These are phyloP conservation scores for Pontederia paniculata DNA, from an alignment of 176 grass and related monocot genomes.

Conservation along the genomic window DNA sequence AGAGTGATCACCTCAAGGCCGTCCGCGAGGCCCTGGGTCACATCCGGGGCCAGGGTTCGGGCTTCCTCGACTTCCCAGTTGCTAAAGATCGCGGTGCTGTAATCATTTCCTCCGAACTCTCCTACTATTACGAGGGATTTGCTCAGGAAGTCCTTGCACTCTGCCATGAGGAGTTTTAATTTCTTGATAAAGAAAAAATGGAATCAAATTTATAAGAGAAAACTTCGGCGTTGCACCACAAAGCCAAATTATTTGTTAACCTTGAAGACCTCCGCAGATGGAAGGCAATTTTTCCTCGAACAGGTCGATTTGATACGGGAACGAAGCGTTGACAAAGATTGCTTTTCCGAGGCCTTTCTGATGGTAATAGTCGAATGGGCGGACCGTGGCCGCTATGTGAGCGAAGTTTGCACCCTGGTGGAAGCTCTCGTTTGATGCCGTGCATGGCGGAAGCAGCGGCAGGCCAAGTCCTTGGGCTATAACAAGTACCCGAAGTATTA, in stretches of 20 bases:
- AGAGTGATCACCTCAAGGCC: conserved; percentile 34
- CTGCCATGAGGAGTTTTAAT: background rate
- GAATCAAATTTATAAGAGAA: background rate
- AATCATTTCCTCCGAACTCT: conserved; percentile 51
- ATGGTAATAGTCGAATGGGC: background rate
- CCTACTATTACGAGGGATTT: conserved; percentile 39
- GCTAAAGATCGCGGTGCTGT: conserved; percentile 22
- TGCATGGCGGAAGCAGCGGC: conserved; percentile 32
- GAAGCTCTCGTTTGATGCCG: background rate
- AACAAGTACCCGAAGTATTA: background rate
- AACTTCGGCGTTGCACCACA: background rate
- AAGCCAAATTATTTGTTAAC: background rate
- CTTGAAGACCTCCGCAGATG: background rate
- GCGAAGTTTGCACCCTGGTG: background rate
- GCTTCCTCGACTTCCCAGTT: conserved; percentile 11
- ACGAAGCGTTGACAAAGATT: background rate
- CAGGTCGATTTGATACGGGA: background rate
- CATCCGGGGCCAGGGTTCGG: conserved; percentile 9
- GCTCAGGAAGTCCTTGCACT: conserved; percentile 25
- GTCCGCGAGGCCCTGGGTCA: conserved; percentile 12
- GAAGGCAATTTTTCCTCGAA: background rate
- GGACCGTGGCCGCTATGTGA: background rate
- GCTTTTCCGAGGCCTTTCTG: background rate
- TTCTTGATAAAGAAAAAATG: too few relatives aligned
- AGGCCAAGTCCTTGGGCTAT: conserved; percentile 53